Percentiles rank a stretch among this genome's conserved stretches.
phyloP scores from a whole-genome alignment of 441 rosid genomes.

The Cnidoscolus chayamansa region DNA sequence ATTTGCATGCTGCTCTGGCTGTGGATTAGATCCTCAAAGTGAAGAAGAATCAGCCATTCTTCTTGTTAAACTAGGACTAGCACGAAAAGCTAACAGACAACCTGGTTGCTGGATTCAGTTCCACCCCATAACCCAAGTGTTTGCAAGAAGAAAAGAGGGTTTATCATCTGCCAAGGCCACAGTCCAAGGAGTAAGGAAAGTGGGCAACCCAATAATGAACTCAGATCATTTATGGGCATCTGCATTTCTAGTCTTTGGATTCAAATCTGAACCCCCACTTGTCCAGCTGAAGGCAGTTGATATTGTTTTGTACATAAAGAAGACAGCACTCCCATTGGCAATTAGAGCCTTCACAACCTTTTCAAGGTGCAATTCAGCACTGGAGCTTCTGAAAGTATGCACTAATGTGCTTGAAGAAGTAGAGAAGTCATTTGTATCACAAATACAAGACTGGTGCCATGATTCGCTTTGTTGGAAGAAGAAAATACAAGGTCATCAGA shows the following conservation, averaged over 20 bases:
- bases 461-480: conserved; percentile 88
- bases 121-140: conserved; percentile 64
- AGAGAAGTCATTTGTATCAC: conserved; percentile 84
- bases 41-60: conserved; percentile 78
- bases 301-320: conserved; percentile 72
- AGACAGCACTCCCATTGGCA: conserved; percentile 84
- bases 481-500: conserved; percentile 43
- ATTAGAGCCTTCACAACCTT: conserved; percentile 69
- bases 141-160: conserved; percentile 57
- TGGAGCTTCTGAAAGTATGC: conserved; percentile 84
- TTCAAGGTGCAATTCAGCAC: conserved; percentile 82
- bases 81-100: conserved; percentile 52
- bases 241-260: conserved; percentile 87
- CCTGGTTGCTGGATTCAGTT: conserved; percentile 78
- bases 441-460: conserved; percentile 80
- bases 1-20: conserved; percentile 58
- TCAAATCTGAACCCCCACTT: conserved; percentile 75
- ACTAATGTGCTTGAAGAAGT: conserved; percentile 86
- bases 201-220: conserved; percentile 43
- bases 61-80: conserved; percentile 73
- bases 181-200: conserved; percentile 60
- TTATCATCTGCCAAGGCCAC: conserved; percentile 64
- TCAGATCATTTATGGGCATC: conserved; percentile 87
- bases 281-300: conserved; percentile 76
- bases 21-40: conserved; percentile 62